A percentile compares a stretch with the other conserved stretches of the same genome.
Evolutionary conservation across 2,329 filamentous ascomycete genomes (phyloP).

Genomic region (Seiridium cupressi): DNA sequence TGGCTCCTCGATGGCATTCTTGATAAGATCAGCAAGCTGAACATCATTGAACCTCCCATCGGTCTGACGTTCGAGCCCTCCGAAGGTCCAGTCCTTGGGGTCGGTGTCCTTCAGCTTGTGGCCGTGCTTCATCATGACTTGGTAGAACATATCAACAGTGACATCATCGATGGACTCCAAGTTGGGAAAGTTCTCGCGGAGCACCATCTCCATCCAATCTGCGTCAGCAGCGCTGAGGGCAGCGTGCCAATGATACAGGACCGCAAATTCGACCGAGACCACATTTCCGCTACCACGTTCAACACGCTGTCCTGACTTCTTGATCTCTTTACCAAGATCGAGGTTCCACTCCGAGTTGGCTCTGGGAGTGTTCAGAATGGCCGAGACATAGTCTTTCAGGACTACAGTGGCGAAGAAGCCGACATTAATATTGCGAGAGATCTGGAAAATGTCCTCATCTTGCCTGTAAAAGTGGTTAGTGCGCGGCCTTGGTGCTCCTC

Average conservation of each 20-base stretch:
- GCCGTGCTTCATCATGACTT: conserved; percentile 33
- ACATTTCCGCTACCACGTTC: conserved; percentile 41
- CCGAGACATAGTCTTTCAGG: conserved; percentile 42
- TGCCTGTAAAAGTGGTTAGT: conserved; percentile 27
- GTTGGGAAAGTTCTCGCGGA: conserved; percentile 31
- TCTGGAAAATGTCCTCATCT: conserved; percentile 47
- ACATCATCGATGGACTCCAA: conserved; percentile 40
- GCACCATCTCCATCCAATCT: conserved; percentile 41
- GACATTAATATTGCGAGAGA: conserved; percentile 43
- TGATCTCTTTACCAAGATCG: conserved; percentile 43
- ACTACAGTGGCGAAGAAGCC: conserved; percentile 44
- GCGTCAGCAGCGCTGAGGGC: conserved; percentile 41
- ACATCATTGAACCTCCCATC: conserved; percentile 75
- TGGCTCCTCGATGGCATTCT: conserved; percentile 53
- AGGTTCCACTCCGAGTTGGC: conserved; percentile 44
- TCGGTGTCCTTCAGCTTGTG: conserved; percentile 1
- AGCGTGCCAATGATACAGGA: conserved; percentile 46
- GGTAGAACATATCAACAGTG: conserved; percentile 37
- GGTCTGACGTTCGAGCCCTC: conserved; percentile 58
- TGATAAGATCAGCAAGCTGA: conserved; percentile 72
- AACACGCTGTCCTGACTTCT: conserved; percentile 33
- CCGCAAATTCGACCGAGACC: conserved; percentile 43
- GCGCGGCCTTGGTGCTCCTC: not conserved
- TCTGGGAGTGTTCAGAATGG: conserved; percentile 43
- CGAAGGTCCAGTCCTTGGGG: conserved; percentile 61